Evolutionary conservation across 2,329 filamentous ascomycete species (phyloP), one percentile per base, ranked within the genome.

Genomic region (Colletotrichum magnum): DNA sequence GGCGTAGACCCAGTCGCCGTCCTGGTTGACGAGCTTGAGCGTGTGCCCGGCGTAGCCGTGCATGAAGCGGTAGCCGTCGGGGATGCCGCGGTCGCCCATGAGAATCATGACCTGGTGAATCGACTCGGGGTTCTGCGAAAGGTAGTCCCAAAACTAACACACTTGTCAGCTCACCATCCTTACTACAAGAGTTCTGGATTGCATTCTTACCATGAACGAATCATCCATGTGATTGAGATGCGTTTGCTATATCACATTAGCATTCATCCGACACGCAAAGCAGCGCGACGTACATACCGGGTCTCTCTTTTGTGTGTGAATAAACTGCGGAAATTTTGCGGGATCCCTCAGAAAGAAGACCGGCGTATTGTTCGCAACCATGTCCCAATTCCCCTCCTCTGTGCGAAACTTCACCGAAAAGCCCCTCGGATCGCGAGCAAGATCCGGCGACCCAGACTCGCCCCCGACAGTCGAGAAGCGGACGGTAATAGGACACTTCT

Each of bases 391-490:
- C 2, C 75, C 75, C 0, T 77, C 75, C 32, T 76, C 73, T 0
- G 75, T 77, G 28, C 75, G 75, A 15, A 77, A 72, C 61, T 77
- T 77, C 5, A 73, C 73, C 0, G 16, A 90, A 89, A 75, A 92
- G 0, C 90, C 90, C 64, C 91, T 89, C 0, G 92, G 88, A 79
- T 93, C 91, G 18, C 91, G 86, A 2, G 87, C 89, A 0, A 88
- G 89, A 71, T 93, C 91, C 5, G 87, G 85, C 64, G 88, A 91
- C 6, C 90, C 91, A 6, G 88, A 84, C 52, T 86, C 89, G 2
- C 90, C 89, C 16, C 89, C 88, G 6, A 93, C 91, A 2, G 89
- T 92, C 0, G 90, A 92, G 75, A 92, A 90, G 10, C 90, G 87
- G 16, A 88, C 67, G 2, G 68, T 47, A 10, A 72, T 61, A 4